A percentile compares a stretch with the other conserved stretches of the same genome.
phyloP scores from a whole-genome alignment of 73 alveolate genomes.

The Stentor coeruleus region DNA sequence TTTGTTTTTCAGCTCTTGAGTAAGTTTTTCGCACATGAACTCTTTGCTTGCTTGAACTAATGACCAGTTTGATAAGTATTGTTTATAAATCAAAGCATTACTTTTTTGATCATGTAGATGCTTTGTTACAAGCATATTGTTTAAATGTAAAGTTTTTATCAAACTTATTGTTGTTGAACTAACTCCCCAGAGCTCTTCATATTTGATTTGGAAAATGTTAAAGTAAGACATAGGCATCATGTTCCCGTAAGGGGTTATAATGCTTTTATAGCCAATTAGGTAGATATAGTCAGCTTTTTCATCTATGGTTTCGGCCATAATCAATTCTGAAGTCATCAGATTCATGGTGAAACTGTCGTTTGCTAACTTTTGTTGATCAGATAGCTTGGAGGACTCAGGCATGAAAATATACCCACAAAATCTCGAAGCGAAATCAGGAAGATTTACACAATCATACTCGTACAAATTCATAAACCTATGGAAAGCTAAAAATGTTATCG shows the following conservation, averaged over 20 bases:
- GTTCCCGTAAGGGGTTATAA: neutral
- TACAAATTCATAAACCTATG: neutral
- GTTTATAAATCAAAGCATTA: neutral
- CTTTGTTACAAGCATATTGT: neutral
- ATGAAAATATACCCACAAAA: neutral
- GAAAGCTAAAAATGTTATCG: neutral
- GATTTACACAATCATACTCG: neutral
- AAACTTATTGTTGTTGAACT: neutral
- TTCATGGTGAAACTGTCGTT: neutral
- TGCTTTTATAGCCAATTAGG: neutral
- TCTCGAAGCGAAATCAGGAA: neutral
- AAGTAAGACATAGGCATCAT: neutral
- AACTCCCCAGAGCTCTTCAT: slow-evolving; percentile 5
- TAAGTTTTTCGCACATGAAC: neutral
- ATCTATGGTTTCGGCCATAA: neutral
- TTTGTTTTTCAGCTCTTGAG: neutral
- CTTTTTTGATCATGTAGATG: neutral
- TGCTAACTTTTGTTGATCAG: neutral
- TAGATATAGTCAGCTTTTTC: neutral
- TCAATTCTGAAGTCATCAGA: neutral
- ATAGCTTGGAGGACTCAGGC: neutral
- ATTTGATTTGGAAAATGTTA: neutral
- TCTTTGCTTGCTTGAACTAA: neutral
- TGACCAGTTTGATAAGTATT: neutral
- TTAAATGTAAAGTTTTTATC: neutral